Percentiles rank a stretch among this genome's conserved stretches.
phyloP scores from a whole-genome alignment of 306 rosid species.

The Prunus mume region DNA sequence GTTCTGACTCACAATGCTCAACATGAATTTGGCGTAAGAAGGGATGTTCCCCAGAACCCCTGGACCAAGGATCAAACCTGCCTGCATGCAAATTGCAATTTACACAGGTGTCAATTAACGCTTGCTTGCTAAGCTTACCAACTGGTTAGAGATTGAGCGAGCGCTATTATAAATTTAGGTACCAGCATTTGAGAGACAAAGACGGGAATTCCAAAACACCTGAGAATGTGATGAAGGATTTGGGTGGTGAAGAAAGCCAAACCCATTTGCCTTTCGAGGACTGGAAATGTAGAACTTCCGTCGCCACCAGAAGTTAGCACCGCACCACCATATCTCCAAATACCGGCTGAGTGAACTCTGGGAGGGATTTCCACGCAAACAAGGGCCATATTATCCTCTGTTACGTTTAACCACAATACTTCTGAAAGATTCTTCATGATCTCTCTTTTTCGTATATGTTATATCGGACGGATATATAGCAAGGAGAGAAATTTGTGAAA shows the following conservation, averaged over 20 bases:
- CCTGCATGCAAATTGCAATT: background rate
- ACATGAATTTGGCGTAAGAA: background rate
- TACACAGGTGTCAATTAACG: too few species aligned
- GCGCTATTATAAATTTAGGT: background rate
- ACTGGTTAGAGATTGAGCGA: too few species aligned
- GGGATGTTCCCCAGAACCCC: background rate
- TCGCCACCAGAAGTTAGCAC: background rate
- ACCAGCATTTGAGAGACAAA: conserved; percentile 15
- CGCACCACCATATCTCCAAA: background rate
- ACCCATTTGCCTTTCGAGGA: background rate
- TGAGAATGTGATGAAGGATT: background rate
- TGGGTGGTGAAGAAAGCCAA: conserved; percentile 1
- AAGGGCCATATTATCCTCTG: background rate
- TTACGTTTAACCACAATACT: background rate
- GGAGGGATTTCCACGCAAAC: background rate
- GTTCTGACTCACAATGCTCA: background rate
- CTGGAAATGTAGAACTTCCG: background rate
- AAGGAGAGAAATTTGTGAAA: too few species aligned
- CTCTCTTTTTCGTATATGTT: too few species aligned
- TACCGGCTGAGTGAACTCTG: background rate
- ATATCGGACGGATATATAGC: too few species aligned
- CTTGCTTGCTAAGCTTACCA: too few species aligned
- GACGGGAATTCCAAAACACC: background rate
- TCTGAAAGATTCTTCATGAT: background rate
- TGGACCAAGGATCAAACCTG: conserved; percentile 5